phyloP scores from a whole-genome alignment of 305 asterid genomes.

The Solanum hybrid region DNA sequence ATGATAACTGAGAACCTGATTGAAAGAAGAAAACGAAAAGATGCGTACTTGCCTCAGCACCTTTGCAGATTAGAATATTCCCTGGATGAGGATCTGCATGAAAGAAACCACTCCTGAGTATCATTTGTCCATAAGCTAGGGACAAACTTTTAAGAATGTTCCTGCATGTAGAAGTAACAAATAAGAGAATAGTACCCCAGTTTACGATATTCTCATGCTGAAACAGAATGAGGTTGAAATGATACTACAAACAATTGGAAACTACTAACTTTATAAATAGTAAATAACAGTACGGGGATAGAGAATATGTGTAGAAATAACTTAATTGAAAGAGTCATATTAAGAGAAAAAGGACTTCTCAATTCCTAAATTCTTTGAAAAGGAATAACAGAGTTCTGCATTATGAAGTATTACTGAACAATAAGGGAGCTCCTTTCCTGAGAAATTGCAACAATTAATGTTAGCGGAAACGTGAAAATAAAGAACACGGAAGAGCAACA shows the following conservation, averaged over 20 bases:
- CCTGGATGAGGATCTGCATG: conserved; percentile 99
- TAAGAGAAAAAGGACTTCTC: neutral
- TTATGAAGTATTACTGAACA: neutral
- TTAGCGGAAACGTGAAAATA: too few species aligned
- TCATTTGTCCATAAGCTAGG: conserved; percentile 94
- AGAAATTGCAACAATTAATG: neutral
- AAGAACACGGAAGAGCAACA: too few species aligned
- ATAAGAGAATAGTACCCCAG: neutral
- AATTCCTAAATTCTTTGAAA: neutral
- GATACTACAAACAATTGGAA: neutral
- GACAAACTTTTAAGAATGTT: conserved; percentile 81
- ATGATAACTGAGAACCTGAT: neutral
- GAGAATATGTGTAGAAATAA: neutral
- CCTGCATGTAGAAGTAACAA: conserved; percentile 32
- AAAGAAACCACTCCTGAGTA: conserved; percentile 85
- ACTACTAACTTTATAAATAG: neutral
- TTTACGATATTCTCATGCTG: neutral
- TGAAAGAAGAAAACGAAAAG: neutral
- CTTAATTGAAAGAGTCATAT: neutral
- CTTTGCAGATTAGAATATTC: conserved; percentile 82
- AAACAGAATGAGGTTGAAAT: neutral
- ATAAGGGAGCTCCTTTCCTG: neutral
- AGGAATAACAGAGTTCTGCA: neutral
- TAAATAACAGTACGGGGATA: neutral
- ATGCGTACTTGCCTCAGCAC: conserved; percentile 59